A percentile compares a stretch with the other conserved stretches of the same genome.
These are phyloP conservation scores for Didymella pinodella DNA, from an alignment of 2,329 filamentous ascomycete species.

Conservation along the genomic window DNA sequence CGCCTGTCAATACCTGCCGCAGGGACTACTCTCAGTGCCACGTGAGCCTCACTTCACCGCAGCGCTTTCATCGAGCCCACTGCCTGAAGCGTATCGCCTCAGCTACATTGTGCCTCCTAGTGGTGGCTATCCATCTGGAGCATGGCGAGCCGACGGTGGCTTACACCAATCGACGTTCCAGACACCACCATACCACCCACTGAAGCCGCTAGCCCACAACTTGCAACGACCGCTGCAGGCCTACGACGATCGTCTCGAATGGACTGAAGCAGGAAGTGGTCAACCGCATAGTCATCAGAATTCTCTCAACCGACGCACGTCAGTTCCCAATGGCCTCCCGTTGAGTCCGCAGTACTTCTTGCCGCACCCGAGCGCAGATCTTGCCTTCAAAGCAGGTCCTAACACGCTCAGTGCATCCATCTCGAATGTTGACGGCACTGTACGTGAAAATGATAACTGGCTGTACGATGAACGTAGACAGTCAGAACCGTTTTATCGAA, in stretches of 20 bases:
- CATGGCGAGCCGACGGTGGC: background rate
- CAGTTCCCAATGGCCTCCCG: background rate
- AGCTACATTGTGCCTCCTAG: background rate
- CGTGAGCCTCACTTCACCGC: background rate
- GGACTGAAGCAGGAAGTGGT: no score
- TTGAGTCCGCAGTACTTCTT: background rate
- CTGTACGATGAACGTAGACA: background rate
- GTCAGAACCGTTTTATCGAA: background rate
- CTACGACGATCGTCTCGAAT: background rate
- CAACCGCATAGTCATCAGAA: background rate
- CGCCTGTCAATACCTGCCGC: background rate
- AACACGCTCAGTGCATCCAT: background rate
- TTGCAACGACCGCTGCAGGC: background rate
- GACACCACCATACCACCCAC: background rate
- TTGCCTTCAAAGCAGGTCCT: background rate
- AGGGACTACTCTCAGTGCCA: background rate
- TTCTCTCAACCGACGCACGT: background rate
- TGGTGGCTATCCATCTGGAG: background rate
- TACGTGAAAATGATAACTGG: background rate
- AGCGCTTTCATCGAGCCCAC: background rate
- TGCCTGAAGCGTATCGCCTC: background rate
- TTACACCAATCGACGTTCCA: background rate
- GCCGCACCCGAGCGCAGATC: background rate
- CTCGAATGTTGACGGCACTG: background rate
- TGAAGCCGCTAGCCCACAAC: background rate